Evolutionary conservation across 2,329 filamentous ascomycete species (phyloP), one percentile per base, ranked within the genome.

Genomic region (Anthostomella pinea): DNA sequence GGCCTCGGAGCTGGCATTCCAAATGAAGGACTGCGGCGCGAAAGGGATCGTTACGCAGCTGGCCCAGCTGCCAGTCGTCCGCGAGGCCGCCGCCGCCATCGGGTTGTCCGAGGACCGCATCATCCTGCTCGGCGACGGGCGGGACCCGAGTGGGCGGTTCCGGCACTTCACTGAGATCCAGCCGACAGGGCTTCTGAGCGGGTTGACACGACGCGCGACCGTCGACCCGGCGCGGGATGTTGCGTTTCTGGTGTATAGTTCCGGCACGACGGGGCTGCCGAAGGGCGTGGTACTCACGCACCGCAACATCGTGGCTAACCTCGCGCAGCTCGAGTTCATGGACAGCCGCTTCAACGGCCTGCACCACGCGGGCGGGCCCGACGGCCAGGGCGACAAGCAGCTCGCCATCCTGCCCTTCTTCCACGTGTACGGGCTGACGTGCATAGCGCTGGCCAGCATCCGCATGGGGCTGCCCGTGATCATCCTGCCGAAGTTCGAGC

Each of bases 261-360:
- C 84, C 6, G 91, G 91, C 6, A 97, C 91, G 0, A 96, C 91
- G 0, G 91, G 91, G 2, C 68, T 89, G 33, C 90, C 91, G 0
- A 97, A 97, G 63, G 91, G 90, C 11, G 91, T 96, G 10, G 85
- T 87, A 77, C 70, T 96, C 20, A 85, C 80, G 6, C 91, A 97
- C 63, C 63, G 67, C 47, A 96, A 96, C 59, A 81, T 95, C 41
- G 77, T 94, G 8, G 68, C 87, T 41, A 95, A 95, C 60, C 58
- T 81, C 6, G 49, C 76, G 19, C 82, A 86, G 63, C 56, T 72
- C 18, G 59, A 61, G 2, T 55, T 63, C 17, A 65, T 72, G 4
- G 83, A 88, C 39, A 68, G n/a, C n/a, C n/a, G 64, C 2, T 67
- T 65, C 1, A 70, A 79, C 27, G 59, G 86, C 36, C 68, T 64